A percentile compares a stretch with the other conserved stretches of the same genome.
phyloP scores from a whole-genome alignment of 768 basidiomycete genomes.

The Peribolospora kevripleyi region DNA sequence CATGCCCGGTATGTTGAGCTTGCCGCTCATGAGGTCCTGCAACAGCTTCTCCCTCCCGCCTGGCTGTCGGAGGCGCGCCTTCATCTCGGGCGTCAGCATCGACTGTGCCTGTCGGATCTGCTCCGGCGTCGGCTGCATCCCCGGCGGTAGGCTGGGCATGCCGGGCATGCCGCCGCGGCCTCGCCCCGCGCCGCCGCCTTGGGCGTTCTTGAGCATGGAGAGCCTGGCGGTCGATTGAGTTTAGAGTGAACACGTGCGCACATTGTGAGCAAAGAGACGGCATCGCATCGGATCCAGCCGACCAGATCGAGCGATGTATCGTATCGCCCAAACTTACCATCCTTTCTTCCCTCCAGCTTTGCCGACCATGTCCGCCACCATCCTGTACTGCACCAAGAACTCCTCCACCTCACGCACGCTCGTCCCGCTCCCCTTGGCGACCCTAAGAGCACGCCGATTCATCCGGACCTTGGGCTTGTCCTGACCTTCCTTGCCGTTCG shows the following conservation, averaged over 20 bases:
- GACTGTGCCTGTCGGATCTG: conserved; percentile 49
- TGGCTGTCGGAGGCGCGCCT: conserved; percentile 6
- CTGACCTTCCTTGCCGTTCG: conserved; percentile 1
- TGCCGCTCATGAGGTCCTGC: conserved; percentile 57
- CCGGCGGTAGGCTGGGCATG: neutral
- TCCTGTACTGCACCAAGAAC: conserved; percentile 77
- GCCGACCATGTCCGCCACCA: conserved; percentile 99
- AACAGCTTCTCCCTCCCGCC: conserved; percentile 29
- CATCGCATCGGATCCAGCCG: neutral
- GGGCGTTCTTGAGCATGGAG: conserved; percentile 80
- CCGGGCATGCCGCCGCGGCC: conserved; percentile 10
- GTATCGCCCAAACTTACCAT: conserved; percentile 30
- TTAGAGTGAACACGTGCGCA: neutral
- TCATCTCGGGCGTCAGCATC: conserved; percentile 73
- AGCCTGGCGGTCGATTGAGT: conserved; percentile 27
- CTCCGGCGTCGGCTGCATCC: conserved; percentile 44
- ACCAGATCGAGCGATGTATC: neutral
- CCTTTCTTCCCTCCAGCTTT: conserved; percentile 94
- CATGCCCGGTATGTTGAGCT: conserved; percentile 63
- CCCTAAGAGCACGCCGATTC: conserved; percentile 70
- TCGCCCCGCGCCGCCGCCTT: conserved; percentile 57
- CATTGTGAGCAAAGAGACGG: neutral
- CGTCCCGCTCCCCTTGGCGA: conserved; percentile 82
- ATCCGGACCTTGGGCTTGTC: conserved; percentile 24
- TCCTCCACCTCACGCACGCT: conserved; percentile 96